phyloP scores from a whole-genome alignment of 495 filamentous ascomycete species.

The Parathielavia appendiculata region DNA sequence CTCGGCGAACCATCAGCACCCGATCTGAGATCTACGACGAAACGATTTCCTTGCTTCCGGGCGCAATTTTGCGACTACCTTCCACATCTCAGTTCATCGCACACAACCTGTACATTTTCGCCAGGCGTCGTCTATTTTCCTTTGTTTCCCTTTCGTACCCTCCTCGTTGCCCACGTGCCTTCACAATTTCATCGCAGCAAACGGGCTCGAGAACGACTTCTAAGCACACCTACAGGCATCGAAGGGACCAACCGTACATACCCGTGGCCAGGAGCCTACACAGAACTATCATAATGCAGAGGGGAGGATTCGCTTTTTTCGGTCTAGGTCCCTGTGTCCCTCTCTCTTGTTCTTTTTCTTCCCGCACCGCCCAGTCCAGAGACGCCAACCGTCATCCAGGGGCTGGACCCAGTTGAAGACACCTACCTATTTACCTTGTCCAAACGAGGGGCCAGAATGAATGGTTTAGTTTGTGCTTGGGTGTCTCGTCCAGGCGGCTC shows the following conservation, averaged over 20 bases:
- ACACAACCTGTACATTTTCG: neutral
- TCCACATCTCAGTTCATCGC: neutral
- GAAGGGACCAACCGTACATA: neutral
- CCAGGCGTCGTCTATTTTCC: constrained; percentile 14
- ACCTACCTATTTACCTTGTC: neutral
- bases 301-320: neutral
- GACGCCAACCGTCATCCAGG: neutral
- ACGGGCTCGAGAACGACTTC: neutral
- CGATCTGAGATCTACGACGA: constrained; percentile 22
- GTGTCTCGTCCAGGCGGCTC: neutral
- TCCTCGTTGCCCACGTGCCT: neutral
- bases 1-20: neutral
- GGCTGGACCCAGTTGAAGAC: constrained; percentile 1
- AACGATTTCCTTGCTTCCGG: constrained; percentile 23
- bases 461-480: neutral
- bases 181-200: neutral
- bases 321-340: neutral
- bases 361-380: neutral
- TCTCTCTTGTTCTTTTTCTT: neutral
- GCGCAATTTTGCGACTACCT: constrained; percentile 17
- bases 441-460: neutral
- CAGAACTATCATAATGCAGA: constrained; percentile 1
- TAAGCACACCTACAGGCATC: neutral
- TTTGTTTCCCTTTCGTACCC: constrained; percentile 14
- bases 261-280: constrained; percentile 2